Evolutionary conservation across 306 rosid genomes (phyloP).

Genomic region (Astragalus membranaceus): DNA sequence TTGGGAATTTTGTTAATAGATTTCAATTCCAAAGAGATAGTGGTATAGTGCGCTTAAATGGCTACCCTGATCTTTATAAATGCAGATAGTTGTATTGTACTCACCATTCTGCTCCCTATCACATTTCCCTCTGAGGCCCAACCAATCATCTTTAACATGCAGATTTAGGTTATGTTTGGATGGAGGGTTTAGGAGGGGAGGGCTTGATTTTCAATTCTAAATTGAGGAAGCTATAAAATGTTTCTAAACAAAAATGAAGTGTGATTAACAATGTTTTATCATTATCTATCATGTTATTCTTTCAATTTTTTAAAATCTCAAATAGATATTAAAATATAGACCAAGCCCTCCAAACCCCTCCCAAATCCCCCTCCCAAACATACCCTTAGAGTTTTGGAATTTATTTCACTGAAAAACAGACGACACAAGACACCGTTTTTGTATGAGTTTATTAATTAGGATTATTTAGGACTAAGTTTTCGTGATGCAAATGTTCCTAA

Average conservation of each 20-base stretch:
- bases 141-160: background rate
- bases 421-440: background rate
- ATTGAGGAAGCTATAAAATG: too few species aligned
- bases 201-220: too few species aligned
- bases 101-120: background rate
- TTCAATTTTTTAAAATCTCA: too few species aligned
- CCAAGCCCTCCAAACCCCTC: too few species aligned
- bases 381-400: background rate
- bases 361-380: too few species aligned
- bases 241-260: too few species aligned
- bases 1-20: background rate
- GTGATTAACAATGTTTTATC: too few species aligned
- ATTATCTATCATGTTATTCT: too few species aligned
- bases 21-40: background rate
- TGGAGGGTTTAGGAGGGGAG: too few species aligned
- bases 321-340: too few species aligned
- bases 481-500: background rate
- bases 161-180: too few species aligned
- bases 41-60: background rate
- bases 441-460: background rate
- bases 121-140: background rate
- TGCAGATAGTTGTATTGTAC: background rate
- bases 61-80: background rate
- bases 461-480: background rate
- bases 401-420: background rate